Percentiles rank a stretch among this genome's conserved stretches.
Evolutionary conservation across 768 basidiomycete genomes (phyloP).

Genomic region (Cystofilobasidium bisporidii): DNA sequence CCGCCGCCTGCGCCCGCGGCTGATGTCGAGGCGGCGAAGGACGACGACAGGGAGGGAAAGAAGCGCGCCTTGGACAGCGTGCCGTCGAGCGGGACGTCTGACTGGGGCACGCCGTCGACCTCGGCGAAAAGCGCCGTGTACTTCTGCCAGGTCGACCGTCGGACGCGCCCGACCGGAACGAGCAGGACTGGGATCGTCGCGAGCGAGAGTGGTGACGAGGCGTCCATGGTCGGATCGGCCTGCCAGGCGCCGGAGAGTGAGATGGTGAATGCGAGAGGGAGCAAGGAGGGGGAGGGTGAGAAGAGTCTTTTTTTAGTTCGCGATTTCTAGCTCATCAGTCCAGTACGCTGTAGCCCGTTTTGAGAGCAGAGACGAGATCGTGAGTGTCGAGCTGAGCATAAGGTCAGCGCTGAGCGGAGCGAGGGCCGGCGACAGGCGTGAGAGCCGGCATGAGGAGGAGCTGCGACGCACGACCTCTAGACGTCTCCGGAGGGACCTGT

Average conservation of each 20-base stretch:
- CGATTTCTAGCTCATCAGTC: background rate
- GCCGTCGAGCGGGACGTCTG: slow-evolving; percentile 66
- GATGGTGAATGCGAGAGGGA: no score
- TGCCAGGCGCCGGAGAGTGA: background rate
- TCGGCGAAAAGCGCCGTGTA: slow-evolving; percentile 65
- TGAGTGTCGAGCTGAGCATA: no score
- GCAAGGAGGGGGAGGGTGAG: no score
- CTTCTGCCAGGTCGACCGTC: slow-evolving; percentile 57
- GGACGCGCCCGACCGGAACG: slow-evolving; percentile 71
- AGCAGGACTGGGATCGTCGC: slow-evolving; percentile 78
- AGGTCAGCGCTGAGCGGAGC: no score
- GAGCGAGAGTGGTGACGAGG: slow-evolving; percentile 47
- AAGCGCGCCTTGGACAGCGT: slow-evolving; percentile 6
- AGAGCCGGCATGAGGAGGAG: no score
- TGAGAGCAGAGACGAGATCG: no score
- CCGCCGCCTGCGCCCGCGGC: background rate
- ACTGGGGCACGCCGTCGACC: slow-evolving; percentile 49
- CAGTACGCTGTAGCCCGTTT: no score
- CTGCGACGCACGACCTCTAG: no score
- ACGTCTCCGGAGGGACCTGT: no score
- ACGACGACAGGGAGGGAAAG: slow-evolving; percentile 17
- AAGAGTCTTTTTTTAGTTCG: no score
- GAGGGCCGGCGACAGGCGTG: no score
- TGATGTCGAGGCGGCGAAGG: background rate
- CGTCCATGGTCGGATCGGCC: slow-evolving; percentile 6